phyloP scores from a whole-genome alignment of 768 basidiomycete genomes.

The Leccinum obscurum region DNA sequence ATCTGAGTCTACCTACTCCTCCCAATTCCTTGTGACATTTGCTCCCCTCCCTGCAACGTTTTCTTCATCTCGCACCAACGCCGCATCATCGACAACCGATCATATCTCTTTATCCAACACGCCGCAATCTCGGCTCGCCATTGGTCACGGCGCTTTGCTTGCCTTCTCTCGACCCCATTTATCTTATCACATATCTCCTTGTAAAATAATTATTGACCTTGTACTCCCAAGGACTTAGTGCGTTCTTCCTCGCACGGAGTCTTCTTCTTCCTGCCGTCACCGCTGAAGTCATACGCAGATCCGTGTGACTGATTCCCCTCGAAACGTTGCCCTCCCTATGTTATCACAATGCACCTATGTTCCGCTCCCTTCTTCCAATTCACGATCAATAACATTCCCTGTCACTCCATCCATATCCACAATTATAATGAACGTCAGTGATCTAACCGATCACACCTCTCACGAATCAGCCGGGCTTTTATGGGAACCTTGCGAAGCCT shows the following conservation, averaged over 20 bases:
- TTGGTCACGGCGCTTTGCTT: conserved; percentile 12
- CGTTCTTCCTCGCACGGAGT: conserved; percentile 21
- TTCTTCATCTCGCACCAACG: conserved; percentile 33
- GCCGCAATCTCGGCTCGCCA: conserved; percentile 29
- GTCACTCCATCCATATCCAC: conserved; percentile 18
- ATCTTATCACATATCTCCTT: conserved; percentile 26
- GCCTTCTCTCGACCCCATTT: conserved; percentile 19
- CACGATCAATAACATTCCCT: conserved; percentile 24
- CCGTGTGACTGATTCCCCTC: conserved; percentile 27
- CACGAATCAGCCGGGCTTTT: conserved; percentile 14
- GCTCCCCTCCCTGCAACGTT: conserved; percentile 30
- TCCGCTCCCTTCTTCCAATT: conserved; percentile 19
- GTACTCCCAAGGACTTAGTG: conserved; percentile 26
- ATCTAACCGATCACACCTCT: conserved; percentile 15
- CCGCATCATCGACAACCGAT: conserved; percentile 25
- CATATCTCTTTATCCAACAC: conserved; percentile 21
- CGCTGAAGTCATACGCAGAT: conserved; percentile 34
- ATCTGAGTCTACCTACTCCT: conserved; percentile 5
- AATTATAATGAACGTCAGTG: conserved; percentile 16
- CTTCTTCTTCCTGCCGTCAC: conserved; percentile 23
- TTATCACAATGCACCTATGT: conserved; percentile 20
- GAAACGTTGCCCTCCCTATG: conserved; percentile 14
- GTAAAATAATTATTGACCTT: not conserved
- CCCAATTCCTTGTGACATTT: conserved; percentile 22
- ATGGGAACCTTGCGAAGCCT: conserved; percentile 14